phyloP scores from a whole-genome alignment of 1,139 yeast species.

The Blastobotrys niveus region DNA sequence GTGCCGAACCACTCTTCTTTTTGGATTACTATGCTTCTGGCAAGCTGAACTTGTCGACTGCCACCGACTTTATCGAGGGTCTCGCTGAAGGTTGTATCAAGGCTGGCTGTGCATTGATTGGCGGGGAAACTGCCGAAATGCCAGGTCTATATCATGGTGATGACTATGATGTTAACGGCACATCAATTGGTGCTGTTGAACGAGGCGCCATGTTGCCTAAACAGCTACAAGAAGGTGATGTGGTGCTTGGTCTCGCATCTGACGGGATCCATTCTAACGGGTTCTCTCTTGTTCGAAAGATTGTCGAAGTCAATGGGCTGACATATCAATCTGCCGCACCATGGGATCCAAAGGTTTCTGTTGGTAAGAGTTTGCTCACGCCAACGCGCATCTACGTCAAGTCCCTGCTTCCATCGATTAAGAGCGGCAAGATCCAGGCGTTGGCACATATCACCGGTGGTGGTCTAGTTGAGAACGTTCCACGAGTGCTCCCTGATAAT shows the following conservation, averaged over 20 bases:
- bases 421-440: slow-evolving; percentile 66
- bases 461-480: slow-evolving; percentile 92
- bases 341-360: slow-evolving; percentile 67
- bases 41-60: slow-evolving; percentile 73
- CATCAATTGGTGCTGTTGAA: slow-evolving; percentile 98
- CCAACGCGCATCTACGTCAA: slow-evolving; percentile 96
- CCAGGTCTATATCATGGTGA: slow-evolving; percentile 96
- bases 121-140: slow-evolving; percentile 99
- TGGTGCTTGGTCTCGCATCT: slow-evolving; percentile 78
- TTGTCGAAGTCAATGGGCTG: slow-evolving; percentile 67
- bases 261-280: slow-evolving; percentile 97
- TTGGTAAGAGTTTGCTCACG: slow-evolving; percentile 79
- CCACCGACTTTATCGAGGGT: slow-evolving; percentile 86
- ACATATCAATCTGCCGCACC: slow-evolving; percentile 76
- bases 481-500: slow-evolving; percentile 81
- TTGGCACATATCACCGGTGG: slow-evolving; percentile 98
- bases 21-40: slow-evolving; percentile 97
- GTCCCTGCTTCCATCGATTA: slow-evolving; percentile 71
- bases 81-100: slow-evolving; percentile 94
- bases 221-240: slow-evolving; percentile 71
- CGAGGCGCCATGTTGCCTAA: slow-evolving; percentile 71
- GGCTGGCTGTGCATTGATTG: slow-evolving; percentile 96
- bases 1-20: slow-evolving; percentile 96
- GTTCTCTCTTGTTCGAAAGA: slow-evolving; percentile 90
- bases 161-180: slow-evolving; percentile 97